Conservation (phyloP, 2,329 filamentous ascomycete species). For the Fusarium sp. region DNA sequence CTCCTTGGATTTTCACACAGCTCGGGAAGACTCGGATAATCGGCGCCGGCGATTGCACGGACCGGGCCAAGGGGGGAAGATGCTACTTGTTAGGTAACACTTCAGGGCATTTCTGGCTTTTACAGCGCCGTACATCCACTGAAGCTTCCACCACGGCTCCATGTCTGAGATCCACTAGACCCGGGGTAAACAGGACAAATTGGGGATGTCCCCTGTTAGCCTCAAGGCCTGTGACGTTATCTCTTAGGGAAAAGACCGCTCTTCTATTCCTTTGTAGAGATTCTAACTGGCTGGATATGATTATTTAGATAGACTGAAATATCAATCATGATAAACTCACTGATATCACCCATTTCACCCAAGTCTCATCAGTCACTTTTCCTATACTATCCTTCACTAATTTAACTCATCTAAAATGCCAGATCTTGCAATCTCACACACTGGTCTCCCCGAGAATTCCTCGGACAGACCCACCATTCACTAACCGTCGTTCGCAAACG, state of each 20-base stretch:
- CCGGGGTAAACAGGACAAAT: conserved; percentile 26
- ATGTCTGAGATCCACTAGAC: conserved; percentile 20
- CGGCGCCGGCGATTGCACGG: conserved; percentile 45
- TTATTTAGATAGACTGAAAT: not conserved
- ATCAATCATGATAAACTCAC: conserved; percentile 25
- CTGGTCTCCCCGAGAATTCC: conserved; percentile 40
- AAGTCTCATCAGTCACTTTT: conserved; percentile 31
- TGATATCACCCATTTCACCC: conserved; percentile 10
- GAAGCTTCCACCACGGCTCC: conserved; percentile 6
- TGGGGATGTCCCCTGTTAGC: conserved; percentile 32
- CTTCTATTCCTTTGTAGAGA: conserved; percentile 10
- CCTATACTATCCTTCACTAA: not conserved
- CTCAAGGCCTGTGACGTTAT: conserved; percentile 32
- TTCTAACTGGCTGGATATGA: conserved; percentile 11
- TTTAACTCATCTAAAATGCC: conserved; percentile 23
- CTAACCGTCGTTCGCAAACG: conserved; percentile 42
- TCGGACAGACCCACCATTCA: conserved; percentile 45
- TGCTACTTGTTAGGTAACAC: conserved; percentile 29
- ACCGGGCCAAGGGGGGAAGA: conserved; percentile 45
- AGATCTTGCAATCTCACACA: conserved; percentile 20
- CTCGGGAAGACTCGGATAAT: conserved; percentile 51
- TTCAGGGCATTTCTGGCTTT: conserved; percentile 9
- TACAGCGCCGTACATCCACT: conserved; percentile 24
- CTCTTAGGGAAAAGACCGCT: conserved; percentile 1
- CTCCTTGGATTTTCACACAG: conserved; percentile 29